phyloP scores from a whole-genome alignment of 2,329 filamentous ascomycete genomes.

The Diaporthe nobilis region DNA sequence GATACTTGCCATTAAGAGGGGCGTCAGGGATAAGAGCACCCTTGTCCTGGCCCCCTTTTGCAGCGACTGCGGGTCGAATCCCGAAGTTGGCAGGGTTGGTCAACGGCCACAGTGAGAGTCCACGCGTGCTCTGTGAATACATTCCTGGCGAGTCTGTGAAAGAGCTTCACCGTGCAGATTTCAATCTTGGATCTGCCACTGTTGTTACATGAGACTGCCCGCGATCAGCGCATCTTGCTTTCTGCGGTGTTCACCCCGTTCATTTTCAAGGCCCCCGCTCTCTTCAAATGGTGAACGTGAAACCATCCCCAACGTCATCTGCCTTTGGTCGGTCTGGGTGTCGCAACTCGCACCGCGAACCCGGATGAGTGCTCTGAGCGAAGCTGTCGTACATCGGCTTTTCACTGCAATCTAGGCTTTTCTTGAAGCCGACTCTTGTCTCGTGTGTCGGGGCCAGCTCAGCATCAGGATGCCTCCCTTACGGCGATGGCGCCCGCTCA shows the following conservation, averaged over 20 bases:
- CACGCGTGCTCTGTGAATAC: not conserved
- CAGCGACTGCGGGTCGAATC: not conserved
- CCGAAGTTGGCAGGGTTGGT: conserved; percentile 3
- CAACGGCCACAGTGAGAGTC: not conserved
- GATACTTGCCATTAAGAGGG: conserved; percentile 6
- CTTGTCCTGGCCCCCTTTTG: conserved; percentile 1
- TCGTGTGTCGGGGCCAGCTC: not conserved
- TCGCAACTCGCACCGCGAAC: conserved; percentile 10
- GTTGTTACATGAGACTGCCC: conserved; percentile 1
- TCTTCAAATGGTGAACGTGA: conserved; percentile 20
- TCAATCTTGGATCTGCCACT: not conserved
- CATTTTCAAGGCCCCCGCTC: not conserved
- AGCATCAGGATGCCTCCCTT: conserved; percentile 36
- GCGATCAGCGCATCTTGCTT: not conserved
- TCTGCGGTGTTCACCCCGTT: not conserved
- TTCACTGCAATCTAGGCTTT: not conserved
- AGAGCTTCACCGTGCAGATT: not conserved
- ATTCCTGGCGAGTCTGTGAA: not conserved
- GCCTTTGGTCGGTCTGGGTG: conserved; percentile 4
- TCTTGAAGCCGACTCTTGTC: not conserved
- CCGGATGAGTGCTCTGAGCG: not conserved
- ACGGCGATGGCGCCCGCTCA: conserved; percentile 41
- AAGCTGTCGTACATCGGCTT: not conserved
- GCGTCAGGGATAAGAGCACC: conserved; percentile 17
- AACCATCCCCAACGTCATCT: conserved; percentile 11